Evolutionary conservation across 768 basidiomycete species (phyloP).

Genomic region (Chalciporus piperatus): DNA sequence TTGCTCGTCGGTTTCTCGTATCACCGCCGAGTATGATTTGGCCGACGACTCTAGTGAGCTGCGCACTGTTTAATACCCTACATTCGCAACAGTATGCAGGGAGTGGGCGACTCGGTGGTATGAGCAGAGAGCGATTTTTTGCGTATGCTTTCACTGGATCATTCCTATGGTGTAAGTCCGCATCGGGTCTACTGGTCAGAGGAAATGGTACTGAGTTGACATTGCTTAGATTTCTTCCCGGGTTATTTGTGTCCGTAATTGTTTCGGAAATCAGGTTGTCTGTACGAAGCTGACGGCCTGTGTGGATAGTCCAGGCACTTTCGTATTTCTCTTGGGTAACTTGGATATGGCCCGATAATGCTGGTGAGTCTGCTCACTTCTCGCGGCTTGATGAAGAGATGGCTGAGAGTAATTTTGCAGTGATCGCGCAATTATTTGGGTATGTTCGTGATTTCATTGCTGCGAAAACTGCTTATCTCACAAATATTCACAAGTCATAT

Average conservation of each 20-base stretch:
- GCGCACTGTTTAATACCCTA: constrained; percentile 74
- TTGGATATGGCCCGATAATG: constrained; percentile 49
- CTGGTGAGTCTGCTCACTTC: constrained; percentile 35
- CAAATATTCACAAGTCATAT: constrained; percentile 23
- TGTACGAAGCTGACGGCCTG: constrained; percentile 15
- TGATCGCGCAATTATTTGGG: constrained; percentile 48
- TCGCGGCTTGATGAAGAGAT: constrained; percentile 19
- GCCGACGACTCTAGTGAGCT: constrained; percentile 73
- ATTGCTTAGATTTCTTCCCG: constrained; percentile 39
- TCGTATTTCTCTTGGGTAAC: constrained; percentile 61
- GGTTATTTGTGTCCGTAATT: constrained; percentile 40
- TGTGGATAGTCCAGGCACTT: constrained; percentile 40
- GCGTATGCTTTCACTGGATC: constrained; percentile 57
- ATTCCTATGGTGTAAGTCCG: constrained; percentile 54
- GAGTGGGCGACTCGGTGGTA: constrained; percentile 55
- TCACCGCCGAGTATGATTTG: constrained; percentile 62
- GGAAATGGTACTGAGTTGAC: constrained; percentile 9
- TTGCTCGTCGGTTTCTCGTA: constrained; percentile 72
- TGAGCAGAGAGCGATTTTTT: constrained; percentile 79
- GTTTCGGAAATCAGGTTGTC: not conserved
- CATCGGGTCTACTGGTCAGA: not conserved
- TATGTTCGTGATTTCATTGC: constrained; percentile 18
- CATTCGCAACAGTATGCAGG: constrained; percentile 70
- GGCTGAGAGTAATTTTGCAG: constrained; percentile 25
- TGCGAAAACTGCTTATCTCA: not conserved